These are phyloP conservation scores for Leucocoprinus leucothites DNA, from an alignment of 768 basidiomycete genomes.

Conservation along the genomic window DNA sequence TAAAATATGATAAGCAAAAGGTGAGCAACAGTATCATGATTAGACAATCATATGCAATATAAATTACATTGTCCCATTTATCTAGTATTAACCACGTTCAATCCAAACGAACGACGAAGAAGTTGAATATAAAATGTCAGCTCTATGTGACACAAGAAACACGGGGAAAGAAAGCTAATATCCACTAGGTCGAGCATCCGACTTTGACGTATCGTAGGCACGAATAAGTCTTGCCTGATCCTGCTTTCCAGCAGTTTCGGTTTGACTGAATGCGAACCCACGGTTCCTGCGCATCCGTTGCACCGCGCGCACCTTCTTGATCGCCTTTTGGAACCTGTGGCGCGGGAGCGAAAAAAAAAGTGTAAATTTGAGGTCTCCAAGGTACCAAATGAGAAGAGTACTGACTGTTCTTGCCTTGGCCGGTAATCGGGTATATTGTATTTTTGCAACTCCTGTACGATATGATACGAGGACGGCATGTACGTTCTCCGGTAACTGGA, in stretches of 20 bases:
- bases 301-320: slow-evolving; percentile 99
- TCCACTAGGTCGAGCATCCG: slow-evolving; percentile 68
- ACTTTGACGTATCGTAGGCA: slow-evolving; percentile 85
- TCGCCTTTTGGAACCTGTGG: slow-evolving; percentile 92
- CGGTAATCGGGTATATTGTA: slow-evolving; percentile 97
- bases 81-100: not conserved
- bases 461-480: slow-evolving; percentile 89
- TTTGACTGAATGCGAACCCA: slow-evolving; percentile 98
- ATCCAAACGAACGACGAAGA: not conserved
- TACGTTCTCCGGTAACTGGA: slow-evolving; percentile 88
- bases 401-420: slow-evolving; percentile 94
- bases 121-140: not conserved
- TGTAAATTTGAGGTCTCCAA: not conserved
- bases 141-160: slow-evolving; percentile 10
- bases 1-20: not conserved
- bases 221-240: slow-evolving; percentile 85
- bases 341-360: slow-evolving; percentile 10
- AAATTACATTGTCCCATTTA: slow-evolving; percentile 34
- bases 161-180: slow-evolving; percentile 41
- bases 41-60: slow-evolving; percentile 21
- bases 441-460: slow-evolving; percentile 98
- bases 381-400: slow-evolving; percentile 16
- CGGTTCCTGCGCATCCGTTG: slow-evolving; percentile 96
- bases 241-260: slow-evolving; percentile 79
- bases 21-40: slow-evolving; percentile 2